phyloP scores from a whole-genome alignment of 1,284 basidiomycete species.

The Filobasidium uniguttulatum region DNA sequence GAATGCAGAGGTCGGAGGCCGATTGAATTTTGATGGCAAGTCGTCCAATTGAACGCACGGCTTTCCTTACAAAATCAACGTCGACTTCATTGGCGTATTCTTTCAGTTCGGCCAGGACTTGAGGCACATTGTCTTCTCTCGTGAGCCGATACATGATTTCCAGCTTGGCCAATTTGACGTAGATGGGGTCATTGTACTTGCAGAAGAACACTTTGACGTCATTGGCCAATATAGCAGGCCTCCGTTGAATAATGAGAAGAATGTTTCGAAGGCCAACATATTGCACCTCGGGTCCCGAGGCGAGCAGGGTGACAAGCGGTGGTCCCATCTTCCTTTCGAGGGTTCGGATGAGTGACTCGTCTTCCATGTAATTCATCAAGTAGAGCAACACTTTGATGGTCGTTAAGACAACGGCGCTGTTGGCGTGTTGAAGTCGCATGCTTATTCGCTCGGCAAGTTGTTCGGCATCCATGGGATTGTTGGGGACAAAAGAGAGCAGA shows the following conservation, averaged over 20 bases:
- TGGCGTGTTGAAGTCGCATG: slow-evolving; percentile 84
- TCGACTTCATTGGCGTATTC: slow-evolving; percentile 98
- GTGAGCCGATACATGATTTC: slow-evolving; percentile 97
- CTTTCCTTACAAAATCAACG: slow-evolving; percentile 91
- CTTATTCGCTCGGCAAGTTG: slow-evolving; percentile 85
- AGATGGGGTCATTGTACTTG: slow-evolving; percentile 98
- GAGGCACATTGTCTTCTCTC: slow-evolving; percentile 81
- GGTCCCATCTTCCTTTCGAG: slow-evolving; percentile 97
- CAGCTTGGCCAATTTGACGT: slow-evolving; percentile 95
- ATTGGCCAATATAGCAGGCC: slow-evolving; percentile 73
- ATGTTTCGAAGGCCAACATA: slow-evolving; percentile 96
- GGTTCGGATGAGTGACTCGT: slow-evolving; percentile 65
- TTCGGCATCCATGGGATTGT: slow-evolving; percentile 76
- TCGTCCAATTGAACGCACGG: slow-evolving; percentile 89
- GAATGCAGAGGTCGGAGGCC: slow-evolving; percentile 87
- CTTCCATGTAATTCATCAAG: slow-evolving; percentile 98
- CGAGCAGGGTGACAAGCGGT: slow-evolving; percentile 55
- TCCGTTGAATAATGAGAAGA: slow-evolving; percentile 87
- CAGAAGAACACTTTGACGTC: slow-evolving; percentile 99
- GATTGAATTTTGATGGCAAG: slow-evolving; percentile 89
- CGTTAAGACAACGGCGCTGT: slow-evolving; percentile 84
- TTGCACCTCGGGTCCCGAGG: slow-evolving; percentile 57
- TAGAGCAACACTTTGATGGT: slow-evolving; percentile 92
- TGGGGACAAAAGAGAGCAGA: slow-evolving; percentile 81
- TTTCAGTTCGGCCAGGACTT: slow-evolving; percentile 84